Evolutionary conservation across 2,329 filamentous ascomycete species (phyloP).

Genomic region (Colletotrichum eremochloae): DNA sequence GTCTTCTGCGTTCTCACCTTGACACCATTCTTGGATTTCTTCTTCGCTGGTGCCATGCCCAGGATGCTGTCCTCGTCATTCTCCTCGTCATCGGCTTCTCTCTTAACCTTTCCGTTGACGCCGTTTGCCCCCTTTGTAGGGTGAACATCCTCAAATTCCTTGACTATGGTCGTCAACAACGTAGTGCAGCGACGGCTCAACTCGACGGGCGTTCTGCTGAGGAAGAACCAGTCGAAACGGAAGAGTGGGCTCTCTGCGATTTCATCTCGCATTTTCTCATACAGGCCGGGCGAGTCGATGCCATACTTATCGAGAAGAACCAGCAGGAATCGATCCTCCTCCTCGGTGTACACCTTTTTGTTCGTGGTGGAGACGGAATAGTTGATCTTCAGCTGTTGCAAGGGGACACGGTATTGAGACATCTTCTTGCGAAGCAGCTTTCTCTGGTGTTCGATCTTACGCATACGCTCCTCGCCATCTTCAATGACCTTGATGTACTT

Average conservation of each 20-base stretch:
- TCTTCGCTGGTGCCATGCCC: constrained; percentile 88
- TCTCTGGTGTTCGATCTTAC: constrained; percentile 90
- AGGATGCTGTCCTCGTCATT: constrained; percentile 87
- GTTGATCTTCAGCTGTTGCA: constrained; percentile 98
- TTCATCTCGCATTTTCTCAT: constrained; percentile 96
- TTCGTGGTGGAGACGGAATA: constrained; percentile 99
- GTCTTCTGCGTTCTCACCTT: constrained; percentile 72
- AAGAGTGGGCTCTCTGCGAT: constrained; percentile 95
- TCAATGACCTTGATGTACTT: constrained; percentile 93
- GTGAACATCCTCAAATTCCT: constrained; percentile 86
- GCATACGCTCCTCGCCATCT: constrained; percentile 89
- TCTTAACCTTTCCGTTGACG: constrained; percentile 78
- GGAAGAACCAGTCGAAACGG: constrained; percentile 99
- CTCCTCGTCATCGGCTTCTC: constrained; percentile 82
- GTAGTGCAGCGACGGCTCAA: constrained; percentile 94
- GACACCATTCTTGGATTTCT: constrained; percentile 90
- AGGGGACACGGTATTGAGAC: constrained; percentile 93
- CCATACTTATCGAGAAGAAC: constrained; percentile 94
- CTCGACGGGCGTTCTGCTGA: constrained; percentile 93
- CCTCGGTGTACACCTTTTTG: constrained; percentile 99
- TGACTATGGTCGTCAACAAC: constrained; percentile 91
- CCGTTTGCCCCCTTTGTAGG: constrained; percentile 67
- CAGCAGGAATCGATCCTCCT: constrained; percentile 95
- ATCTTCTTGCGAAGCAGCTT: constrained; percentile 97
- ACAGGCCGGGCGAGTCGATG: constrained; percentile 89